phyloP scores from a whole-genome alignment of 192 early-diverging fungal species.

The Phlyctochytrium planicorne region DNA sequence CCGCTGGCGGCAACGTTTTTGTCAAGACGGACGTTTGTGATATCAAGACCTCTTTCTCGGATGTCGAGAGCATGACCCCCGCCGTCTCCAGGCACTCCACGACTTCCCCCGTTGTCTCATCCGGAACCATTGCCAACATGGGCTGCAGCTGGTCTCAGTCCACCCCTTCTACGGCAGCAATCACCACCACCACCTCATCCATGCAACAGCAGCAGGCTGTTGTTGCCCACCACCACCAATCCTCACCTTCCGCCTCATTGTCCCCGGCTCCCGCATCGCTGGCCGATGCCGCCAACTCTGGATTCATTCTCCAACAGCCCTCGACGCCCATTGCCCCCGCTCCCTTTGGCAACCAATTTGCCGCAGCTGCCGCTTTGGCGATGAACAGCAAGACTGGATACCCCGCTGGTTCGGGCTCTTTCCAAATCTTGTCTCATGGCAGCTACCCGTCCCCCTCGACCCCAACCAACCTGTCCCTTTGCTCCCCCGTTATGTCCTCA shows the following conservation, averaged over 20 bases:
- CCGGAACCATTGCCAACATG: neutral
- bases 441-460: neutral
- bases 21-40: neutral
- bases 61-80: neutral
- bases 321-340: too few relatives aligned
- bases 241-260: neutral
- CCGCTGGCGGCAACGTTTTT: neutral
- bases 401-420: too few relatives aligned
- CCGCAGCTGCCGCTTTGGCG: too few relatives aligned
- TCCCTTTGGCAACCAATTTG: too few relatives aligned
- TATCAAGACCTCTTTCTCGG: neutral
- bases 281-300: neutral
- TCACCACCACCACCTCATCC: neutral
- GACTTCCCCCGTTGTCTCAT: neutral
- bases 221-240: neutral
- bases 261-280: too few relatives aligned
- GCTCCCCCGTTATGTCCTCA: neutral
- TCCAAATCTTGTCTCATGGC: too few relatives aligned
- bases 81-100: neutral
- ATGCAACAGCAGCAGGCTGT: neutral
- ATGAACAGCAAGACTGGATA: too few relatives aligned
- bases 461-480: neutral
- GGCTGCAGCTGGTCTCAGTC: neutral
- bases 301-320: too few relatives aligned
- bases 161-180: neutral